These are phyloP conservation scores for Cetraspora pellucida DNA, from an alignment of 192 early-diverging fungal genomes.

Conservation along the genomic window DNA sequence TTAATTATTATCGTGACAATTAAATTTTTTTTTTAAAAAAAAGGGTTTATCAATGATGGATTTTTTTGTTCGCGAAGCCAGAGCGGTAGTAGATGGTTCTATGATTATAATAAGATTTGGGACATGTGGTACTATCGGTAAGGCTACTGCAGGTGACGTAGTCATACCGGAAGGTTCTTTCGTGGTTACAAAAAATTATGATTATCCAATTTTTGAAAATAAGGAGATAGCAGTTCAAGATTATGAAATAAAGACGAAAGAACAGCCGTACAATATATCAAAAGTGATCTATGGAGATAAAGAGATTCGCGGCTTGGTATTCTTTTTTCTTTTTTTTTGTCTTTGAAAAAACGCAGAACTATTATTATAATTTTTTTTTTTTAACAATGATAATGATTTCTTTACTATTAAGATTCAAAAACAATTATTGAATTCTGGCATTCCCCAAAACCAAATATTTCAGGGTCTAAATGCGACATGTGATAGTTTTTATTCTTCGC, in stretches of 20 bases:
- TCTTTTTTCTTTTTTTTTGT: not conserved
- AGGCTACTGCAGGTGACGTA: slow-evolving; percentile 60
- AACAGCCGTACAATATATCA: slow-evolving; percentile 68
- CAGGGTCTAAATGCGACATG: slow-evolving; percentile 75
- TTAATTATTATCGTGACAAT: not conserved
- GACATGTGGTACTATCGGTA: slow-evolving; percentile 78
- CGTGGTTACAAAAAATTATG: slow-evolving; percentile 69
- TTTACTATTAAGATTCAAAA: slow-evolving; percentile 29
- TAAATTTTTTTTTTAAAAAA: not conserved
- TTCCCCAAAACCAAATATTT: slow-evolving; percentile 36
- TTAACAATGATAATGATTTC: slow-evolving; percentile 38
- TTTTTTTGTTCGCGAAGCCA: slow-evolving; percentile 87
- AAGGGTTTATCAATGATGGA: slow-evolving; percentile 86
- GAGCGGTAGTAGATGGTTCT: slow-evolving; percentile 76
- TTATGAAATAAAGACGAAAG: not conserved
- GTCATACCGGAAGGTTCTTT: slow-evolving; percentile 70
- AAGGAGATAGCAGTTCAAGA: slow-evolving; percentile 11
- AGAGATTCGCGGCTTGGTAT: slow-evolving; percentile 49
- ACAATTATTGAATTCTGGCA: not conserved
- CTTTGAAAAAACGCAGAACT: not conserved
- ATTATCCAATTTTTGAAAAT: slow-evolving; percentile 58
- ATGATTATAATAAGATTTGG: slow-evolving; percentile 83
- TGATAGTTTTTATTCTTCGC: slow-evolving; percentile 86
- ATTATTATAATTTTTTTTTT: not conserved
- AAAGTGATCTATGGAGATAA: slow-evolving; percentile 61